A percentile compares a stretch with the other conserved stretches of the same genome.
Evolutionary conservation across 768 basidiomycete species (phyloP).

Genomic region (Termitomyces sp.): DNA sequence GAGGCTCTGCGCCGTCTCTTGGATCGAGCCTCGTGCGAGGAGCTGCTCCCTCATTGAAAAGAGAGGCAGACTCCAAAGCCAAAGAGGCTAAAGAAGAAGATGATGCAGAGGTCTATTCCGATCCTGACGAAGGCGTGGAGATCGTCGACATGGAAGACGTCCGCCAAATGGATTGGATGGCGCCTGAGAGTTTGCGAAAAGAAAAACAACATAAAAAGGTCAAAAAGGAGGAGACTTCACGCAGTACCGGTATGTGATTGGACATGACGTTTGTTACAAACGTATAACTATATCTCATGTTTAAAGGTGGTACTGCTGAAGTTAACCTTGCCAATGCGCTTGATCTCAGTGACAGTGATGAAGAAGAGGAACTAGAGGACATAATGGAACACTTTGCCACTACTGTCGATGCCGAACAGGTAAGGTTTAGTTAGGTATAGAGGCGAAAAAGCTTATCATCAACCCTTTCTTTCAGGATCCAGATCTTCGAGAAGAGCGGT

Average conservation of each 20-base stretch:
- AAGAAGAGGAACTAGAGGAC: constrained; percentile 77
- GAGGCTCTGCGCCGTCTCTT: constrained; percentile 35
- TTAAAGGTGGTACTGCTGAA: constrained; percentile 21
- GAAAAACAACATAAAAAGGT: constrained; percentile 36
- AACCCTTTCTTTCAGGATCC: constrained; percentile 35
- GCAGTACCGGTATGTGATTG: constrained; percentile 21
- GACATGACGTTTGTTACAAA: background rate
- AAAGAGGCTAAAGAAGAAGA: constrained; percentile 32
- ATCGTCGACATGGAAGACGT: constrained; percentile 83
- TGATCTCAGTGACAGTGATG: constrained; percentile 71
- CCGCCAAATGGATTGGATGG: constrained; percentile 82
- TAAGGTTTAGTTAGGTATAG: constrained; percentile 17
- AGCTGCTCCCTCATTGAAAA: constrained; percentile 47
- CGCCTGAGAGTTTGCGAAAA: constrained; percentile 68
- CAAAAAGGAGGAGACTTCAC: constrained; percentile 43
- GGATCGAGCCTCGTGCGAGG: constrained; percentile 50
- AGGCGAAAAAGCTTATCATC: background rate
- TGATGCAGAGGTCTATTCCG: constrained; percentile 75
- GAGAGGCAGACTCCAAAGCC: constrained; percentile 29
- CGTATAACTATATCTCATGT: background rate
- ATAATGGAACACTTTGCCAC: constrained; percentile 66
- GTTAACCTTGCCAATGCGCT: constrained; percentile 57
- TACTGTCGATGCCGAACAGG: constrained; percentile 35
- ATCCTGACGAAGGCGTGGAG: constrained; percentile 84
- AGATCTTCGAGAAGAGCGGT: constrained; percentile 52